Conservation (phyloP, 441 rosid species). For the Hura crepitans region DNA sequence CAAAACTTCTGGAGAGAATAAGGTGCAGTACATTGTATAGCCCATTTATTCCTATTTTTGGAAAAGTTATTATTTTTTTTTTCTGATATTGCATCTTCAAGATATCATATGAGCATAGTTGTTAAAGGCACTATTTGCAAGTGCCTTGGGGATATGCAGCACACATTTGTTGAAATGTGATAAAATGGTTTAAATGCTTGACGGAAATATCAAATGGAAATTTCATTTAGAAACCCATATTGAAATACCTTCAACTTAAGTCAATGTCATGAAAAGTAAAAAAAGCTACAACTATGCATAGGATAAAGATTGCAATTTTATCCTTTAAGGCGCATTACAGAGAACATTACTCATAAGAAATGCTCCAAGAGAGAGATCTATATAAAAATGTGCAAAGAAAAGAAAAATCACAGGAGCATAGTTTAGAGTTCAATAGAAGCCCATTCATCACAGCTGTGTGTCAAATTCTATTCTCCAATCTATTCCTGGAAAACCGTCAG, state of each 20-base stretch:
- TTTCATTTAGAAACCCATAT: not conserved
- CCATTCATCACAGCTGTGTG: not conserved
- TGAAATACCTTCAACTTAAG: not conserved
- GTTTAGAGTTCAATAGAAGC: not conserved
- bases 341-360: too few species aligned
- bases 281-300: too few species aligned
- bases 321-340: too few species aligned
- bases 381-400: not conserved
- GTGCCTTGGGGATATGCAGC: not conserved
- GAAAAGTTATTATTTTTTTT: constrained; percentile 32
- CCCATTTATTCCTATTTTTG: constrained; percentile 27
- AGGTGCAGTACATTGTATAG: constrained; percentile 47
- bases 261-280: not conserved
- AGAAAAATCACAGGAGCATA: not conserved
- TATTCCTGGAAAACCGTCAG: not conserved
- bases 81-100: not conserved
- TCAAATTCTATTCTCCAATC: not conserved
- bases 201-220: not conserved
- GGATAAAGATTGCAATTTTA: too few species aligned
- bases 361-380: too few species aligned
- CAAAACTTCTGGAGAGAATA: constrained; percentile 85
- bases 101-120: not conserved
- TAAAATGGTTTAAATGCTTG: not conserved
- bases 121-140: not conserved
- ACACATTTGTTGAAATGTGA: not conserved